Base-by-base conservation (phyloP, 1,284 basidiomycete species). In the Trichosporon sp. region DNA sequence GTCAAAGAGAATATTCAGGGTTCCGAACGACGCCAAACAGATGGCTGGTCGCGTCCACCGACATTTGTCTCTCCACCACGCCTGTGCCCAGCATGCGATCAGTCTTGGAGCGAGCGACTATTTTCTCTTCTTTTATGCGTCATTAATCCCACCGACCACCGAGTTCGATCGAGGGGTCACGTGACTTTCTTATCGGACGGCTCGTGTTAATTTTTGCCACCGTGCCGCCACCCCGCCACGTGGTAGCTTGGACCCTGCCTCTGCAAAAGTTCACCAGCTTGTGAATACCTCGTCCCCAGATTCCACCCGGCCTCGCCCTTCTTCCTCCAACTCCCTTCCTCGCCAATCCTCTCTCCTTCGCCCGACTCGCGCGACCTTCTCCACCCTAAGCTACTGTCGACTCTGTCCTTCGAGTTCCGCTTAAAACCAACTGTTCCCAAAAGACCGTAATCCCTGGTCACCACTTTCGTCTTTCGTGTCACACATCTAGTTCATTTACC, bases 181-280 rank as follows among this genome's bases (percentile, higher is more conserved):
- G 21, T 51, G 47, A 51, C 47, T 25, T 25, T 25, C 15, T 51
- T 25, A 51, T 51, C 47, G 23, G 47, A 5, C 18, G 2, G 42
- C 25, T 27, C 35, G 35, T 18, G 15, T 34, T 21, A 21, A 25
- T n/a, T 64, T 60, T 60, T 60, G 56, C 56, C 56, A 60, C 56
- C 56, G 56, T 18, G 29, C 56, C 21, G 32, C n/a, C 32, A 15
- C 38, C 42, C 7, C 11, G 12, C 62, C 62, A 64, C 63, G 63
- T 64, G 63, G 63, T 25, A 21, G 38, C 63, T 47, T 31, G 29
- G 56, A 60, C 56, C 56, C 56, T 60, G 56, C 47, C 32, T 34
- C 21, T 31, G 63, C 63, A 64, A 64, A 64, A 64, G 63, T 64
- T 64, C 38, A 42, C 56, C 56, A 31, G 56, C 29, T 27, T 29